Base-by-base conservation (phyloP, 371 early-diverging fungal genomes). In the Blastocladiella emersonii region DNA sequence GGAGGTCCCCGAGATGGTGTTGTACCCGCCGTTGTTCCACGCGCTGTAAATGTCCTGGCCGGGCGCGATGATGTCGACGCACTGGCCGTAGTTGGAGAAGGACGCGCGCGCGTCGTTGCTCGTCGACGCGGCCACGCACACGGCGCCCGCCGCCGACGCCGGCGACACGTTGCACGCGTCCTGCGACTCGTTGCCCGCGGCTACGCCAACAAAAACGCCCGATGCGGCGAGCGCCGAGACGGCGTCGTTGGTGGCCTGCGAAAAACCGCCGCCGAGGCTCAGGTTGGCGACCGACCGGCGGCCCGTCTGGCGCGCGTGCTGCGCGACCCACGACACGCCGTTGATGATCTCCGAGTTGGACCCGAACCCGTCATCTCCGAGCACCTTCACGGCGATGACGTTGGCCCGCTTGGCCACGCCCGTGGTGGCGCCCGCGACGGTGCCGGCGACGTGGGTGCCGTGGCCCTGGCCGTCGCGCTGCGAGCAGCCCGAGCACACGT, bases 401-500 rank as follows among this genome's bases (percentile, higher is more conserved):
- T 71, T 81, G 49, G 80, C 87, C 65, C 90, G 87, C 71, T 93
- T 93, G 64, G 93, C 91, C 44, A 96, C 87, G 67, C 94, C 97
- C 70, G 78, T 86, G 0, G 74, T 80, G 37, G 72, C 78, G 34
- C 88, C 84, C 41, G 78, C 93, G 65, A 90, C 82, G 37, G 85
- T 85, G 57, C 92, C 90, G 57, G 89, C 82, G 43, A 86, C 87
- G n/a, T n/a, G n/a, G n/a, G n/a, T n/a, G n/a, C n/a, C n/a, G n/a
- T n/a, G n/a, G n/a, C n/a, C n/a, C n/a, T 61, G 61, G 57, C 61
- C 61, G 21, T 61, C n/a, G 56, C 56, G 19, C 17, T 61, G 41
- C 34, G 13, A 13, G 19, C 34, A 34, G 34, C 56, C 56, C 19
- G 13, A 13, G 56, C 32, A 30, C 10, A 23, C 23, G 19, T 34